Evolutionary conservation across 179 eudicot genomes (phyloP), one percentile per base, ranked within the genome.

Genomic region (Amaranthus tricolor): DNA sequence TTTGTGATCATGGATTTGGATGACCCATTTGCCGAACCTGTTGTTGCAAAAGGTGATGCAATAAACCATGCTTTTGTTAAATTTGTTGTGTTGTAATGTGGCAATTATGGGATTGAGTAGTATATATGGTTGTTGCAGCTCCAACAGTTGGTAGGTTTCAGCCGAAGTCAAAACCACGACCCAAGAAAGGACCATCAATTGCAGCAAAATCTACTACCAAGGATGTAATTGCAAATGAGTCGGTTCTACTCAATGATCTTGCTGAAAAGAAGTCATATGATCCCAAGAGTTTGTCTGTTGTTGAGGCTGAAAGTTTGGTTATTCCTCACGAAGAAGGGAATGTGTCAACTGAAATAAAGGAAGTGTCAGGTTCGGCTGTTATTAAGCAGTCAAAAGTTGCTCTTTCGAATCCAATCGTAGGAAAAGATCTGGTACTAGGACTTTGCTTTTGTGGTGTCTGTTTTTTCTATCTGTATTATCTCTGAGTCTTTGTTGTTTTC

Each of bases 101-200:
- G 74, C 61, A 55, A 14, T 71, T 12, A 43, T 67, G 19, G 48
- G 69, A 58, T 62, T 66, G 62, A 59, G 16, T 11, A 72, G 17
- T 56, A 14, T 64, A 15, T 61, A 7, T 68, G 72, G 59, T 3
- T 69, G 12, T 74, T 52, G 80, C 88, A 87, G 90, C 75, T 77
- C 81, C 83, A 77, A 75, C 77, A 63, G 71, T 63, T 6, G 62
- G 75, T 68, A 91, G 79, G 77, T 91, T 91, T 80, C 85, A 80
- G 72, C 94, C 94, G 2, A 91, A 88, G 82, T 75, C 76, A 31
- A 92, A 90, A 76, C 78, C 72, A 47, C 85, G 80, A 5, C 85
- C 85, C 45, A 86, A 71, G 78, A 89, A 81, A 75, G 76, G 47
- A 71, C 68, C 84, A 17, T 55, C 78, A 63, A 51, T 20, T 44